Base-by-base conservation (phyloP, 202 grass and related monocot species). In the Dendrocalamus latiflorus region DNA sequence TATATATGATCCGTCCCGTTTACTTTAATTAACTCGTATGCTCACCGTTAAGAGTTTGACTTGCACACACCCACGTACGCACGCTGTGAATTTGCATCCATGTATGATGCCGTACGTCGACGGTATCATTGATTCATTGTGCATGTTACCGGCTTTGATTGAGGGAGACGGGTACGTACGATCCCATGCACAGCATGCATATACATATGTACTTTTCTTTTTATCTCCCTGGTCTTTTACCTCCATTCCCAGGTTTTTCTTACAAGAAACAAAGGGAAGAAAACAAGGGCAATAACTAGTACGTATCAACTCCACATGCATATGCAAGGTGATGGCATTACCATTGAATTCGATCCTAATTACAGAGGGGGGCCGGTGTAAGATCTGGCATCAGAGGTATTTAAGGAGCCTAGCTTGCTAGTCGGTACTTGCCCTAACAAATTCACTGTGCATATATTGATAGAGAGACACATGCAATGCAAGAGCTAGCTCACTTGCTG, bases 351-450 rank as follows among this genome's bases (percentile, higher is more conserved):
- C 49, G 66, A 86, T 77, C 88, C 78, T 67, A 41, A 68, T 53
- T 79, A 13, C 78, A 78, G 83, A 82, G 59, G 2, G 34, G 34
- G 34, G 34, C 4, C 0, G 1, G 15, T 11, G 57, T 21, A 81
- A 81, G 88, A 89, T 89, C 73, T 86, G 78, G 65, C 58, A 61
- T 33, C 83, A 86, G 78, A 51, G 72, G 63, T 81, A 85, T 72
- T 85, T 15, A 85, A 77, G 48, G 20, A 9, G 21, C n/a, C 53
- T 24, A 18, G 25, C 55, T 60, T 6, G 21, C 17, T 30, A 39
- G 43, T 24, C 9, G 22, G 67, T 17, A 70, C 85, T 71, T 56
- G 66, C 56, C 80, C 80, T 84, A 79, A 55, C 74, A 6, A 79
- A 68, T 72, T 9, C 30, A 74, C 81, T 84, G 72, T 77, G 51